Conservation (phyloP, 2,329 filamentous ascomycete genomes). For the Pezicula neosporulosa region DNA sequence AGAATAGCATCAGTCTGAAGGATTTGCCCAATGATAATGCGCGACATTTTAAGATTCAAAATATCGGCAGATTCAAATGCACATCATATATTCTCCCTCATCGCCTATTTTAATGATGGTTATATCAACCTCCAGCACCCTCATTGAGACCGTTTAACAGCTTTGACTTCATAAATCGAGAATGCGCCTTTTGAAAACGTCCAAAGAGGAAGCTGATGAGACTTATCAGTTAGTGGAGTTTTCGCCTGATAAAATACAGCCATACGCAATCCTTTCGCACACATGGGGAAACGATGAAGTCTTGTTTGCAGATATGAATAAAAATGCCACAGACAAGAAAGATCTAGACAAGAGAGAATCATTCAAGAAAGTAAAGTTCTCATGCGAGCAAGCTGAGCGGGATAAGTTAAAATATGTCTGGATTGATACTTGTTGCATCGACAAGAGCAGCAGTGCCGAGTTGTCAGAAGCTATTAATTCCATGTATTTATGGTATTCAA, state of each 20-base stretch:
- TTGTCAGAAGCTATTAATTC: constrained; percentile 6
- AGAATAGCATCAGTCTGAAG: too few species aligned
- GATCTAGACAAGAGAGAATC: neutral
- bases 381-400: neutral
- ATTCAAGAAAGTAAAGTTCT: neutral
- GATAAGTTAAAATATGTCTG: neutral
- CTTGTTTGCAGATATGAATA: neutral
- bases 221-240: neutral
- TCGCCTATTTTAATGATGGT: too few species aligned
- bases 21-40: too few species aligned
- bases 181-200: too few species aligned
- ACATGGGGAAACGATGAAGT: constrained; percentile 26
- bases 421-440: constrained; percentile 9
- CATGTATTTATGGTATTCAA: constrained; percentile 6
- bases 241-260: neutral
- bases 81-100: too few species aligned
- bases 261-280: constrained; percentile 27
- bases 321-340: neutral
- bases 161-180: too few species aligned
- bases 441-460: constrained; percentile 4
- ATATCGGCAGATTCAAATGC: too few species aligned
- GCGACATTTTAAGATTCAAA: too few species aligned
- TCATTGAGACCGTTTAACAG: too few species aligned
- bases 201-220: neutral
- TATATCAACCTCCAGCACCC: too few species aligned